These are phyloP conservation scores for Cutaneotrichosporon cavernicola DNA, from an alignment of 1,284 basidiomycete genomes.

Conservation along the genomic window DNA sequence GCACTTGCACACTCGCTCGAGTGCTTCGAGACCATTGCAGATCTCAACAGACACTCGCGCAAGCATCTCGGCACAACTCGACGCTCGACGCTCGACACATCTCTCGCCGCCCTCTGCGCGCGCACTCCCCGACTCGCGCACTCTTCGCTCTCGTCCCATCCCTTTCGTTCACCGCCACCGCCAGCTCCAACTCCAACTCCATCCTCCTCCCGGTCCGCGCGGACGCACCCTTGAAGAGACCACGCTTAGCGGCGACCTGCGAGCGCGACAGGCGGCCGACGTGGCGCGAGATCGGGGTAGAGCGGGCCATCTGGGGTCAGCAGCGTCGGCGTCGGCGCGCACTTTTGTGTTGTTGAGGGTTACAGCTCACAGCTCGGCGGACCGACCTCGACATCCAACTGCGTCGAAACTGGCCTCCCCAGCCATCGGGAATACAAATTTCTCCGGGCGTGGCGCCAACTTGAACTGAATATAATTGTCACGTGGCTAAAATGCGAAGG, in stretches of 20 bases:
- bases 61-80: too few species aligned
- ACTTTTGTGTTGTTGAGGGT: slow-evolving; percentile 28
- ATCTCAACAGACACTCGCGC: too few species aligned
- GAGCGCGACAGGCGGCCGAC: slow-evolving; percentile 82
- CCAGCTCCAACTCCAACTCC: not conserved
- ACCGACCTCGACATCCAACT: not conserved
- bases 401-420: not conserved
- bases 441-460: not conserved
- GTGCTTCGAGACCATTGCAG: too few species aligned
- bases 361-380: slow-evolving; percentile 12
- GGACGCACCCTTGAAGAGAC: slow-evolving; percentile 58
- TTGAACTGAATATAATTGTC: not conserved
- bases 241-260: slow-evolving; percentile 75
- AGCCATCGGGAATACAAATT: not conserved
- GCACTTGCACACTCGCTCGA: not conserved
- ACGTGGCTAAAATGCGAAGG: not conserved
- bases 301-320: slow-evolving; percentile 77
- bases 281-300: slow-evolving; percentile 77
- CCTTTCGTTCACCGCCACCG: not conserved
- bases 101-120: not conserved
- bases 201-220: not conserved
- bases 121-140: not conserved
- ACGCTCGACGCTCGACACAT: too few species aligned
- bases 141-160: not conserved
- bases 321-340: slow-evolving; percentile 13